Base-by-base conservation (phyloP, 129 eudicot genomes). In the carrot (Daucus carota) region DNA sequence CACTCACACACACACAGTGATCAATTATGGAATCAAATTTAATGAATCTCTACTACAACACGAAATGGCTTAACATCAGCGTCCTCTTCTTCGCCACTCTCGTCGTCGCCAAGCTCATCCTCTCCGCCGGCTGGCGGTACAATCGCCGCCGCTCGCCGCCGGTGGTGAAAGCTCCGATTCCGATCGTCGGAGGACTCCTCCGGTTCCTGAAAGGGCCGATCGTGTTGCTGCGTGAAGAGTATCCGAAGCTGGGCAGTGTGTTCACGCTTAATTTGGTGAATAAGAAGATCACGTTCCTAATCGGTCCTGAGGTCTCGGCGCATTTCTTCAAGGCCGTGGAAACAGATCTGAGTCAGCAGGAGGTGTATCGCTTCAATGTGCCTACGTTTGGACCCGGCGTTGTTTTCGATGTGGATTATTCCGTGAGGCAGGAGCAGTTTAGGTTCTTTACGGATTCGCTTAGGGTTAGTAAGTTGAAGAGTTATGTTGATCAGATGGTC, bases 381-480 rank as follows among this genome's bases (percentile, higher is more conserved):
- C 98, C 98, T 0, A 93, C 97, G 0, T 93, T 93, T 57, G 98
- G 98, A 1, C 98, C 98, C 8, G 98, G 98, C 45, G 98, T 93
- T 31, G 97, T 93, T 70, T 90, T 90, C 52, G 98, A 90, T 81
- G 98, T 93, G 4, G 98, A 93, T 75, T 93, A 93, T 73, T 81
- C 92, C 0, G 77, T 93, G 14, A 79, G 98, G 73, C 97, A 90
- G 80, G 98, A 93, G 77, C 98, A 93, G 81, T 93, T 93, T 74
- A 82, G 98, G 80, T 93, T 93, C 73, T 93, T 93, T 66, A 93
- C 98, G 0, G 98, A 93, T 79, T 87, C 98, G 6, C 88, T 93
- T 40, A 86, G 97, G 43, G 98, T 89, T 18, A 87, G 75, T 70
- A 93, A 88, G 79, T 84, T 93, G 57, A 93, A 86, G 73, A 86